Conservation (phyloP, 2,329 filamentous ascomycete genomes). For the Knufia fluminis region DNA sequence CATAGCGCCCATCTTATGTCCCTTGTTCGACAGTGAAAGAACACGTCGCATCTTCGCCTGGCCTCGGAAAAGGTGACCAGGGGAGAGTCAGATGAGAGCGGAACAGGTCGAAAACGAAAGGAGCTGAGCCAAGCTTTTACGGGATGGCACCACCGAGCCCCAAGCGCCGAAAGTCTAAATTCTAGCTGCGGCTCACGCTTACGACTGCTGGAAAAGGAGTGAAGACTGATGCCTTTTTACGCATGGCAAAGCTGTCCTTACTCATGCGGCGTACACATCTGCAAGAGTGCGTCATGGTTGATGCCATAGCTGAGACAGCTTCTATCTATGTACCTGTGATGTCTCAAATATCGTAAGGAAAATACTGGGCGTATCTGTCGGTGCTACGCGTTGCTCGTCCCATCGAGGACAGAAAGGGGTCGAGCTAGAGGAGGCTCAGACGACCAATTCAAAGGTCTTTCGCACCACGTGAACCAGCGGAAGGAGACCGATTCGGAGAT, state of each 20-base stretch:
- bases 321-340: background rate
- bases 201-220: too few species aligned
- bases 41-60: too few species aligned
- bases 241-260: too few species aligned
- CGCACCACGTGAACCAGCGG: constrained; percentile 5
- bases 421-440: background rate
- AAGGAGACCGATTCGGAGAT: background rate
- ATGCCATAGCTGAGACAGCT: too few species aligned
- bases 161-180: background rate
- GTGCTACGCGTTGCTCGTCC: background rate
- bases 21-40: too few species aligned
- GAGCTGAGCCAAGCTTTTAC: constrained; percentile 1
- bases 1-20: too few species aligned
- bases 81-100: background rate
- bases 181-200: background rate
- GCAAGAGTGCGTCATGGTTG: too few species aligned
- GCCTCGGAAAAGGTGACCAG: background rate
- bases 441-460: background rate
- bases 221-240: too few species aligned
- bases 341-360: background rate
- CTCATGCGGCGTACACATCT: too few species aligned
- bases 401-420: background rate
- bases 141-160: background rate
- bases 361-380: background rate
- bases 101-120: background rate